phyloP scores from a whole-genome alignment of 192 early-diverging fungal genomes.

The Rhizophagus prolifer region DNA sequence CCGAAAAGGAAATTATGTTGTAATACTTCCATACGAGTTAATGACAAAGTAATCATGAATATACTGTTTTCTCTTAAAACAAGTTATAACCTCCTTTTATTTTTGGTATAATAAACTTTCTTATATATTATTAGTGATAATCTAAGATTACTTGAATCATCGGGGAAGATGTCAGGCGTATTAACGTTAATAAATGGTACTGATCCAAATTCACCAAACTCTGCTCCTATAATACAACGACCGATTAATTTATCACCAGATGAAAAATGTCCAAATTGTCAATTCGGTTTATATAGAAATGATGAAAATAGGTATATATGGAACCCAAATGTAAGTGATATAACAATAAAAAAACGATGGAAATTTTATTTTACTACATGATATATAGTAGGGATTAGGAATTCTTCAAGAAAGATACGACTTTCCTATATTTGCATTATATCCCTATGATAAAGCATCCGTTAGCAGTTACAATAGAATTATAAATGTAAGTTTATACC shows the following conservation, averaged over 20 bases:
- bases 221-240: conserved; percentile 28
- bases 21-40: conserved; percentile 62
- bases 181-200: conserved; percentile 50
- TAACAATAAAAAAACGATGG: not conserved
- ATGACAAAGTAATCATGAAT: conserved; percentile 51
- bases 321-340: conserved; percentile 62
- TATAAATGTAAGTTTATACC: conserved; percentile 37
- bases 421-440: conserved; percentile 66
- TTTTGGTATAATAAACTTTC: not conserved
- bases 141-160: conserved; percentile 41
- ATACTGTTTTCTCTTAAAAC: not conserved
- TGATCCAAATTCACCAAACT: conserved; percentile 24
- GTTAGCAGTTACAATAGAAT: conserved; percentile 42
- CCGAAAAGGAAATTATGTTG: conserved; percentile 47
- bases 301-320: conserved; percentile 53
- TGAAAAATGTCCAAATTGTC: conserved; percentile 64
- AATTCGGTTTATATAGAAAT: conserved; percentile 68
- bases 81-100: not conserved
- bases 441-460: conserved; percentile 38
- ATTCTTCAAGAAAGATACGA: conserved; percentile 55
- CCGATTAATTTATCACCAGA: conserved; percentile 57
- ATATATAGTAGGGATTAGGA: conserved; percentile 51
- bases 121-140: conserved; percentile 41
- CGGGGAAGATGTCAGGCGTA: conserved; percentile 56
- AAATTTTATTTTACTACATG: not conserved